Conservation (phyloP, 371 early-diverging fungal genomes). For the Smittium culicis region DNA sequence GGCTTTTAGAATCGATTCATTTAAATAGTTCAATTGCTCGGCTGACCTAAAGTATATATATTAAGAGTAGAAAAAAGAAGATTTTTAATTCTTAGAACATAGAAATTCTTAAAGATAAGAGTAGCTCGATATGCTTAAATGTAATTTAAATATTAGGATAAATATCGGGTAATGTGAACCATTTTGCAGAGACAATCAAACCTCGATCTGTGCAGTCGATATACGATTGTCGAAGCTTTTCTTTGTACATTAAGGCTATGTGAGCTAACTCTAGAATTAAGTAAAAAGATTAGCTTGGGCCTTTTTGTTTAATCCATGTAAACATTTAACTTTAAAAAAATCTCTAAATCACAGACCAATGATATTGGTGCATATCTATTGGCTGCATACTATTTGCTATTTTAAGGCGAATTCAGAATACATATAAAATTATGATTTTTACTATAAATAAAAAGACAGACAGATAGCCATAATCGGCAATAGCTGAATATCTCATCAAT, state of each 20-base stretch:
- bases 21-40: constrained; percentile 47
- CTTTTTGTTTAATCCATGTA: too few relatives aligned
- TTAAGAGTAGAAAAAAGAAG: not conserved
- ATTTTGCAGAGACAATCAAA: constrained; percentile 49
- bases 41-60: constrained; percentile 40
- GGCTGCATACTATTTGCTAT: too few relatives aligned
- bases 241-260: not conserved
- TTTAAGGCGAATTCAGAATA: too few relatives aligned
- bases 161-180: constrained; percentile 30
- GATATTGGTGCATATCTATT: too few relatives aligned
- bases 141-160: constrained; percentile 2
- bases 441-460: too few relatives aligned
- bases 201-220: constrained; percentile 53
- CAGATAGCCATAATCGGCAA: too few relatives aligned
- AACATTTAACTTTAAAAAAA: too few relatives aligned
- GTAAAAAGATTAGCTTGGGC: too few relatives aligned
- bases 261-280: too few relatives aligned
- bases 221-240: constrained; percentile 36
- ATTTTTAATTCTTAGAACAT: not conserved
- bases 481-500: too few relatives aligned
- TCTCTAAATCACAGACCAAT: too few relatives aligned
- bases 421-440: too few relatives aligned
- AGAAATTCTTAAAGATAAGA: not conserved
- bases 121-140: not conserved
- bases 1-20: constrained; percentile 14